Percentiles rank a stretch among this genome's conserved stretches.
Evolutionary conservation across 2,329 filamentous ascomycete genomes (phyloP).

Genomic region (Microsporum canis): DNA sequence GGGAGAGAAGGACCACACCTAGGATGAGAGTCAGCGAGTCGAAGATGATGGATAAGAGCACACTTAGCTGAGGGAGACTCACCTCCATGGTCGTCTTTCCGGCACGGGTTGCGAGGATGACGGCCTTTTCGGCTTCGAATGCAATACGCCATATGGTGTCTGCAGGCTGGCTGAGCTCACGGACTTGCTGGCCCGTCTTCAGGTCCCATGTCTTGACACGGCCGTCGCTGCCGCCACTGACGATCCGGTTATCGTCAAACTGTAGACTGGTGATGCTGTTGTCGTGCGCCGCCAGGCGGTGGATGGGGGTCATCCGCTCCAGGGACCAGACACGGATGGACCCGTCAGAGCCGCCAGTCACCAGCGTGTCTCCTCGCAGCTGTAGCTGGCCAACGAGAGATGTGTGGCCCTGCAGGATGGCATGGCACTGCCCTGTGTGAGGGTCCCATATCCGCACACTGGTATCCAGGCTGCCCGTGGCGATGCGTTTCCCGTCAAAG

Average conservation of each 20-base stretch:
- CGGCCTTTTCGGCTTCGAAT: slow-evolving; percentile 96
- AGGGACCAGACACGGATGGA: slow-evolving; percentile 95
- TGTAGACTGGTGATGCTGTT: slow-evolving; percentile 97
- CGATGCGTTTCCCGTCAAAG: slow-evolving; percentile 86
- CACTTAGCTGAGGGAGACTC: not conserved
- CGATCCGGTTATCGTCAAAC: slow-evolving; percentile 90
- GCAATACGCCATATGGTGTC: slow-evolving; percentile 97
- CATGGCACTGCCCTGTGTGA: slow-evolving; percentile 71
- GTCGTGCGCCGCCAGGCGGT: slow-evolving; percentile 89
- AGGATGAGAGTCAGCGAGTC: slow-evolving; percentile 17
- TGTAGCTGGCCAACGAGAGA: slow-evolving; percentile 93
- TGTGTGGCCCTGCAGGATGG: slow-evolving; percentile 90
- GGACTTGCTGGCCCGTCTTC: slow-evolving; percentile 77
- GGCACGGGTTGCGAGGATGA: slow-evolving; percentile 79
- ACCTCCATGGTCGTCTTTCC: slow-evolving; percentile 96
- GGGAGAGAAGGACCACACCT: slow-evolving; percentile 94
- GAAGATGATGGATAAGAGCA: not conserved
- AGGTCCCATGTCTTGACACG: slow-evolving; percentile 97
- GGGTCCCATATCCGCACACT: slow-evolving; percentile 97
- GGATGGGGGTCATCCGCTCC: slow-evolving; percentile 79
- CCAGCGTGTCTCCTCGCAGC: slow-evolving; percentile 86
- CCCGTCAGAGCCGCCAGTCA: slow-evolving; percentile 91
- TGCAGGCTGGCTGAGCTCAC: slow-evolving; percentile 80
- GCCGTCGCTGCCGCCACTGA: slow-evolving; percentile 94
- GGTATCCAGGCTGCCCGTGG: slow-evolving; percentile 91